Percentiles rank a stretch among this genome's conserved stretches.
Evolutionary conservation across 2,329 filamentous ascomycete genomes (phyloP).

Genomic region (Colletotrichum tamarilloi): DNA sequence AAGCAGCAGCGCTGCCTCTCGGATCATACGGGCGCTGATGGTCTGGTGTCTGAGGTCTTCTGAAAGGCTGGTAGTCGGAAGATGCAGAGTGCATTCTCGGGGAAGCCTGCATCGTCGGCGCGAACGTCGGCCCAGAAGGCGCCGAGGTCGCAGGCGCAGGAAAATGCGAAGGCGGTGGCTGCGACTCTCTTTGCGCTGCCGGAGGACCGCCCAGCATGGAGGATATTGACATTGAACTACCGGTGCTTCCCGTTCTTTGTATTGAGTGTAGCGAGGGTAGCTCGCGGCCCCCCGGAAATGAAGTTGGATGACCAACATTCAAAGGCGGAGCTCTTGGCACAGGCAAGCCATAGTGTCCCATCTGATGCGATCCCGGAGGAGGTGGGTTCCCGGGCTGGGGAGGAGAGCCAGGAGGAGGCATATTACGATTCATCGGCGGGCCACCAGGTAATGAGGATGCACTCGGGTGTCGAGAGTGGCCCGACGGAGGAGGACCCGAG

Average conservation of each 20-base stretch:
- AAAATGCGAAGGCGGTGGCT: conserved; percentile 54
- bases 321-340: conserved; percentile 57
- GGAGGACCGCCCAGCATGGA: conserved; percentile 68
- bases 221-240: conserved; percentile 71
- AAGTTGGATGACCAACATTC: conserved; percentile 54
- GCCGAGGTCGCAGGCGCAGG: conserved; percentile 50
- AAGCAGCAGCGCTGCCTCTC: conserved; percentile 57
- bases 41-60: conserved; percentile 80
- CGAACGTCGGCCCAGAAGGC: conserved; percentile 57
- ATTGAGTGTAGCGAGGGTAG: conserved; percentile 63
- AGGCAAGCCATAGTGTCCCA: conserved; percentile 57
- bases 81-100: conserved; percentile 65
- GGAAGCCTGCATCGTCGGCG: conserved; percentile 63
- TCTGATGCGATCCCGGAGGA: conserved; percentile 43
- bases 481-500: conserved; percentile 43
- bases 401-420: conserved; percentile 60
- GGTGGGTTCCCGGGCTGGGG: conserved; percentile 49
- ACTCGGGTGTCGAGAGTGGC: conserved; percentile 56
- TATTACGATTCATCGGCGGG: conserved; percentile 51
- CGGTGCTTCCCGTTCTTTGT: conserved; percentile 57
- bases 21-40: conserved; percentile 67
- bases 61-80: conserved; percentile 70
- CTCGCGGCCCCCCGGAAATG: conserved; percentile 62
- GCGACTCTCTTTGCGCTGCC: conserved; percentile 54
- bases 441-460: conserved; percentile 56